Conservation (phyloP, 1,284 basidiomycete species). For the Heliocybe sulcata region DNA sequence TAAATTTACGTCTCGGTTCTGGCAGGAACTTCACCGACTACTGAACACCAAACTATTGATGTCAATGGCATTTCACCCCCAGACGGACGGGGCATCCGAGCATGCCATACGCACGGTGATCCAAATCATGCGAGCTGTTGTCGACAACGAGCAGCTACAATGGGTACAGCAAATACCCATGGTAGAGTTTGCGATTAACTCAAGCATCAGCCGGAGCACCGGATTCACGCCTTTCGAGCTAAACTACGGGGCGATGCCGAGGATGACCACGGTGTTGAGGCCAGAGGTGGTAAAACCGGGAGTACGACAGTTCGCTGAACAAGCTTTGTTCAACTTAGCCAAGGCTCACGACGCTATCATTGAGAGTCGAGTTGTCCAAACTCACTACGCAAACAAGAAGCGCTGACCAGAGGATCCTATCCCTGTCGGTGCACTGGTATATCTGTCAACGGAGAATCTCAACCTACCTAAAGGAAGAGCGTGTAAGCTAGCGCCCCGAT, state of each 20-base stretch:
- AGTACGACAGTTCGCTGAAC: slow-evolving; percentile 13
- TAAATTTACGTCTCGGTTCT: slow-evolving; percentile 27
- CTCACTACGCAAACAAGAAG: slow-evolving; percentile 17
- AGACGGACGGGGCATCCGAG: slow-evolving; percentile 30
- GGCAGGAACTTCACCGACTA: slow-evolving; percentile 22
- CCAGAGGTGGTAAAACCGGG: slow-evolving; percentile 7
- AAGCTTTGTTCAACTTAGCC: slow-evolving; percentile 11
- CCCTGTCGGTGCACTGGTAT: slow-evolving; percentile 18
- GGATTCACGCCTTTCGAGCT: slow-evolving; percentile 1
- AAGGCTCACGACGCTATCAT: slow-evolving; percentile 20
- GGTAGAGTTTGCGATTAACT: slow-evolving; percentile 9
- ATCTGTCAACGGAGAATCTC: slow-evolving; percentile 27
- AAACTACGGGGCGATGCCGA: slow-evolving; percentile 12
- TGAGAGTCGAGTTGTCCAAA: slow-evolving; percentile 13
- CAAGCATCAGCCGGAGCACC: slow-evolving; percentile 1
- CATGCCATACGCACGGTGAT: slow-evolving; percentile 18
- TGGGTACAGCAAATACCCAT: slow-evolving; percentile 16
- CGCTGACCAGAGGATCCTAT: slow-evolving; percentile 11
- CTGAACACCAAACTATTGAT: slow-evolving; percentile 27
- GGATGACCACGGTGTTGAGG: slow-evolving; percentile 4
- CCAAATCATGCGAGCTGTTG: slow-evolving; percentile 19
- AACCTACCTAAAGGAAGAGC: slow-evolving; percentile 23
- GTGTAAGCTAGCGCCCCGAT: slow-evolving; percentile 22
- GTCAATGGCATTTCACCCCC: slow-evolving; percentile 36
- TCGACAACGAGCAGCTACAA: slow-evolving; percentile 15